These are phyloP conservation scores for Beauveria varroae DNA, from an alignment of 2,329 filamentous ascomycete species.

Conservation along the genomic window DNA sequence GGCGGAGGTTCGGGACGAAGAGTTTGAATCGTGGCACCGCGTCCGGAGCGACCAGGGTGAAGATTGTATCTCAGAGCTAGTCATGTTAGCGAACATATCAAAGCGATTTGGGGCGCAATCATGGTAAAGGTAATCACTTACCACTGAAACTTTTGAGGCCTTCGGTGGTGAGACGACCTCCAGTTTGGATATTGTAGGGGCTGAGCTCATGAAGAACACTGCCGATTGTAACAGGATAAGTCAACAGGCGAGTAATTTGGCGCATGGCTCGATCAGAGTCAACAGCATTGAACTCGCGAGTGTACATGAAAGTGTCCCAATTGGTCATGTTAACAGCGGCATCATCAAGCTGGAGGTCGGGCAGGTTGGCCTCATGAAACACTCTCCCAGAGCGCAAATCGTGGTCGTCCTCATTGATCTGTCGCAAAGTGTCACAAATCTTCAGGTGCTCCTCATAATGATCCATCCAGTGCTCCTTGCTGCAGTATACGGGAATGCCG, in stretches of 20 bases:
- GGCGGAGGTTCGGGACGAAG: conserved; percentile 79
- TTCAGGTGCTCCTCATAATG: conserved; percentile 91
- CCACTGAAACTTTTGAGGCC: conserved; percentile 90
- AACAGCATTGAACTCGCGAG: conserved; percentile 81
- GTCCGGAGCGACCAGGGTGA: conserved; percentile 76
- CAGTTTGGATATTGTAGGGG: conserved; percentile 74
- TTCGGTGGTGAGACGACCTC: conserved; percentile 72
- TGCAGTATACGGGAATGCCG: conserved; percentile 88
- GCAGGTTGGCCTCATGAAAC: conserved; percentile 92
- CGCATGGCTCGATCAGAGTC: conserved; percentile 86
- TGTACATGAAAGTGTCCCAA: conserved; percentile 96
- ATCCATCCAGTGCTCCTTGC: conserved; percentile 89
- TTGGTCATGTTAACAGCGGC: conserved; percentile 95
- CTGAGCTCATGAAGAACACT: conserved; percentile 92
- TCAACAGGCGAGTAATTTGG: conserved; percentile 86
- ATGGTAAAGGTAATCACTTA: conserved; percentile 35
- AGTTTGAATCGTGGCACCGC: conserved; percentile 65
- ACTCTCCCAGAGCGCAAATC: conserved; percentile 83
- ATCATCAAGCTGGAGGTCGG: conserved; percentile 83
- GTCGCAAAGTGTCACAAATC: conserved; percentile 81
- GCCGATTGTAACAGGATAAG: conserved; percentile 86
- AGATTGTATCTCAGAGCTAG: conserved; percentile 85
- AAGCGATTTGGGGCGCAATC: background rate
- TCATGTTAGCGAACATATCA: conserved; percentile 14
- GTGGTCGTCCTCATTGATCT: conserved; percentile 98